phyloP scores from a whole-genome alignment of 139 green algal genomes.

The Zygnema cylindricum region DNA sequence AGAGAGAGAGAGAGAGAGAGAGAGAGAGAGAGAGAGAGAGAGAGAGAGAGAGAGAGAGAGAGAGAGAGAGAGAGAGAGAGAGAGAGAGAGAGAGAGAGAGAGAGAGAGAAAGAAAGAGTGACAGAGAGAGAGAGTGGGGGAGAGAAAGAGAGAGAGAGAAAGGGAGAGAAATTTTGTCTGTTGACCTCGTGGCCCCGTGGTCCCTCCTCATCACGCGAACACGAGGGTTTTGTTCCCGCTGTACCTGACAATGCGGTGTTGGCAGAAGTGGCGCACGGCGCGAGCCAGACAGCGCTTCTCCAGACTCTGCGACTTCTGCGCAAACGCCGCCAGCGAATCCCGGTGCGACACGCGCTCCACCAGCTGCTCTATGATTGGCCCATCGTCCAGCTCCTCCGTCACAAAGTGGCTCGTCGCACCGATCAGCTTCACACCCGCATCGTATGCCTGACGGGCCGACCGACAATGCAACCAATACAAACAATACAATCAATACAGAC shows the following conservation, averaged over 20 bases:
- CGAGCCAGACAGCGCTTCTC: conserved; percentile 57
- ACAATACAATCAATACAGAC: too few species aligned
- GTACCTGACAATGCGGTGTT: conserved; percentile 43
- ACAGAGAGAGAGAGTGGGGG: too few species aligned
- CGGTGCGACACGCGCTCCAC: conserved; percentile 50
- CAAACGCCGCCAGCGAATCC: conserved; percentile 52
- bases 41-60: too few species aligned
- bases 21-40: too few species aligned
- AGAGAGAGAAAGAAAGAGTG: too few species aligned
- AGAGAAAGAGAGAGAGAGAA: too few species aligned
- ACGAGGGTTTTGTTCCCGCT: conserved; percentile 47
- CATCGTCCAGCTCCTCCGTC: conserved; percentile 64
- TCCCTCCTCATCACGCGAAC: neutral
- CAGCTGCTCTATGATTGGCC: conserved; percentile 68
- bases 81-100: too few species aligned
- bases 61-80: too few species aligned
- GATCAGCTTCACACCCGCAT: conserved; percentile 67
- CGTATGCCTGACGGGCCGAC: conserved; percentile 67
- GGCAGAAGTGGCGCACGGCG: conserved; percentile 56
- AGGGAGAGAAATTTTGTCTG: too few species aligned
- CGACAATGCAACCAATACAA: too few species aligned
- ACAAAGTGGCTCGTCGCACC: conserved; percentile 67
- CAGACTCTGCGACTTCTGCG: conserved; percentile 50
- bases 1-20: too few species aligned
- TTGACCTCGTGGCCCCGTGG: too few species aligned